Conservation (phyloP, 1,139 yeast genomes). For the Pichia sp. region DNA sequence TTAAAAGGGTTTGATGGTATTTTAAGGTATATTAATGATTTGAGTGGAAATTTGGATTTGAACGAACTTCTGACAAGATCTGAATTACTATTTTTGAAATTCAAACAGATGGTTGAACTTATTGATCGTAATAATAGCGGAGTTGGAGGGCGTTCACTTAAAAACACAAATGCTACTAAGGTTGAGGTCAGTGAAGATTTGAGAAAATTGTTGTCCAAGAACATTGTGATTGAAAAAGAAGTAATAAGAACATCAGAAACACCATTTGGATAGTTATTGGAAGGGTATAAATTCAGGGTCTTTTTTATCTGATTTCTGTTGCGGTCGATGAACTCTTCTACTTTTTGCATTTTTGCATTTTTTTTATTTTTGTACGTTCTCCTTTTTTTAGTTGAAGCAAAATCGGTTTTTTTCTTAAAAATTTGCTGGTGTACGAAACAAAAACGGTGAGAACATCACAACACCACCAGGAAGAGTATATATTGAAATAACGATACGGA, state of each 20-base stretch:
- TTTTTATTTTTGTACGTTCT: background rate
- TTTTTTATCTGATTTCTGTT: no score
- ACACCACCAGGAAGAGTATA: slow-evolving; percentile 16
- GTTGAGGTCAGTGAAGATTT: slow-evolving; percentile 43
- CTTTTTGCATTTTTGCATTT: background rate
- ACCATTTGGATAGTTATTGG: slow-evolving; percentile 20
- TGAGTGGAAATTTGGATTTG: slow-evolving; percentile 63
- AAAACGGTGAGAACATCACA: slow-evolving; percentile 14
- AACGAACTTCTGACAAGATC: slow-evolving; percentile 72
- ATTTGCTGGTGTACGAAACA: background rate
- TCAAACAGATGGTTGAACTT: slow-evolving; percentile 69
- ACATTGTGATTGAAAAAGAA: slow-evolving; percentile 62
- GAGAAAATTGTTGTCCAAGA: slow-evolving; percentile 50
- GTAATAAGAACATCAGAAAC: slow-evolving; percentile 39
- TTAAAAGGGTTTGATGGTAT: slow-evolving; percentile 82
- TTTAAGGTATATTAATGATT: slow-evolving; percentile 84
- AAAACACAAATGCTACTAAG: slow-evolving; percentile 13
- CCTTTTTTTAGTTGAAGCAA: no score
- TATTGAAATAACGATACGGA: background rate
- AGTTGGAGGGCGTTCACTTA: slow-evolving; percentile 17
- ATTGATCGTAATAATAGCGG: slow-evolving; percentile 54
- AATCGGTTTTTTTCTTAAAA: background rate
- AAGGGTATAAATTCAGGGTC: background rate
- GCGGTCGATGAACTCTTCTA: background rate
- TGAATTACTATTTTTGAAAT: slow-evolving; percentile 73